Evolutionary conservation across 2,329 filamentous ascomycete species (phyloP), one percentile per base, ranked within the genome.

Genomic region (Penicillium concentricum): DNA sequence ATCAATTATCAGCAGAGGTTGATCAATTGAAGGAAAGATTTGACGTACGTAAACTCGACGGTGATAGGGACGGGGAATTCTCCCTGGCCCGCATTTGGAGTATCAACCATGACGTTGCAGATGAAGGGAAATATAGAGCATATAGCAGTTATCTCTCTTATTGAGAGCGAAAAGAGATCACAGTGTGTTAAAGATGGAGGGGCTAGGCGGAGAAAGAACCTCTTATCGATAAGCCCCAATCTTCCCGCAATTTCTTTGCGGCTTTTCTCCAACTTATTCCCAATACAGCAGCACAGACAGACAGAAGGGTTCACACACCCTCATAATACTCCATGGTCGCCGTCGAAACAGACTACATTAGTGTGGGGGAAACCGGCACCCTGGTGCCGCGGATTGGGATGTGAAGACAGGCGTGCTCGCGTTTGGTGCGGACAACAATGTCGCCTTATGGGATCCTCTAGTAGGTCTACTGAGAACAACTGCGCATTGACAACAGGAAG

Each of bases 301-400:
- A 45, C 16, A 45, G 10, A 32, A 56, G 39, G 32, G 34, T n/a
- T 53, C 32, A 18, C 12, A 51, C 5, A 28, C 35, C 39, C n/a
- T 51, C 37, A 30, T 16, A 30, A 59, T 60, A 52, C 64, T 65
- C 61, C 64, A 77, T 77, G 75, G 71, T 72, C 52, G 72, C 69
- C 34, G 66, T 76, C 35, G 66, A 69, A 53, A 69, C 74, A 20
- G 78, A 81, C 42, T 86, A 83, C 66, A 80, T 94, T 64, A 87
- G 91, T 45, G 86, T 88, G 61, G 94, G 94, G 93, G 91, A 45
- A 99, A 97, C 74, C 84, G 93, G 67, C 91, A 97, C 68, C 89
- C 93, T 18, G 87, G 88, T 16, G 90, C 91, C 28, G 92, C 93
- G 28, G 93, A 97, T 77, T 99, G 94, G 94, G 86, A 89, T 70